Percentiles rank a stretch among this genome's conserved stretches.
Conservation (phyloP, 1,284 basidiomycete species). For the Cryptococcus floricola region DNA sequence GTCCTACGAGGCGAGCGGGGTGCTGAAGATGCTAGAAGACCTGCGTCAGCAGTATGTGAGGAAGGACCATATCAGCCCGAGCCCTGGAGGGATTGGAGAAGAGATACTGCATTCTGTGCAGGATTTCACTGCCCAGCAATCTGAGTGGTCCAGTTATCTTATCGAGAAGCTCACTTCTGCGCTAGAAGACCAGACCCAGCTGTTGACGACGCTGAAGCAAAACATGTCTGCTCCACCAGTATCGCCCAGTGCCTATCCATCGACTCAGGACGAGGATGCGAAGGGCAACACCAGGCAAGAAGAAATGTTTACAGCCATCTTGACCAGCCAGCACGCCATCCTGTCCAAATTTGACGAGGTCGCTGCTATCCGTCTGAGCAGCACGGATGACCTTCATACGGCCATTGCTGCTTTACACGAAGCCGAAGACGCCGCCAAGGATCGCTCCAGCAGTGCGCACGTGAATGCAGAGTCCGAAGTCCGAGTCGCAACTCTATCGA, state of each 20-base stretch:
- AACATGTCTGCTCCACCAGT: background rate
- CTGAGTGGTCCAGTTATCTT: background rate
- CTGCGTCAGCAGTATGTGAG: background rate
- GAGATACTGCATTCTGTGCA: background rate
- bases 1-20: background rate
- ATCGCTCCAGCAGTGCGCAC: background rate
- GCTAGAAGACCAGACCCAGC: conserved; percentile 5
- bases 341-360: conserved; percentile 18
- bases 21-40: background rate
- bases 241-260: background rate
- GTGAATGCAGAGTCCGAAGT: too few species aligned
- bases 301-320: conserved; percentile 15
- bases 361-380: conserved; percentile 1
- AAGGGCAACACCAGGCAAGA: background rate
- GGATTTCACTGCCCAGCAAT: background rate
- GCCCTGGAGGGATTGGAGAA: background rate
- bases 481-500: background rate
- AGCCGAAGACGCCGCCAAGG: conserved; percentile 8
- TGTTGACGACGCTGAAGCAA: conserved; percentile 3
- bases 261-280: background rate
- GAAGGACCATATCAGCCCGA: background rate
- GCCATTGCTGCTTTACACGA: conserved; percentile 7
- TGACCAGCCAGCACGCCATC: conserved; percentile 20
- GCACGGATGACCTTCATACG: background rate
- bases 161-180: conserved; percentile 1